Base-by-base conservation (phyloP, 768 basidiomycete species). In the Suillus subaureus region DNA sequence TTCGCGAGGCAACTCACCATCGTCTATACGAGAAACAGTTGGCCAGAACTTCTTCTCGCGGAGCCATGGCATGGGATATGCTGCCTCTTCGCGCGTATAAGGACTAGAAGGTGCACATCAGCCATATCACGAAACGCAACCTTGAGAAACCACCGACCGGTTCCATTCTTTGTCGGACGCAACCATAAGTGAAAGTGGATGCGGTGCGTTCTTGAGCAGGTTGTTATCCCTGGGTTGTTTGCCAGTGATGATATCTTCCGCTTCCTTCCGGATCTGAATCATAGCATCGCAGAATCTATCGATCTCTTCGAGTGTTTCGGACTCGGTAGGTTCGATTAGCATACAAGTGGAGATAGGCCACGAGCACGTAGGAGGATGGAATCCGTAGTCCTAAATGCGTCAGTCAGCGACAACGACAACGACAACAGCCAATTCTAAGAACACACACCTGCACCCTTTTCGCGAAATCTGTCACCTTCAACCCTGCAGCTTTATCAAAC, bases 231-330 rank as follows among this genome's bases (percentile, higher is more conserved):
- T 90, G 3, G 95, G 92, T 75, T 97, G 95, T 72, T 89, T 90
- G 57, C 97, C 97, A 21, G 84, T 79, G 52, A 92, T 85, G 71
- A 99, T 85, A 57, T 96, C 93, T 63, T 96, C 89, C 0, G 89
- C 96, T 77, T 99, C 97, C 71, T 87, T 81, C 60, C 96, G 92
- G 69, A 99, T 99, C 68, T 91, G 87, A 68, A 99, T 96, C 94
- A 99, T 97, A 26, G 97, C 97, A 70, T 99, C 94, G 78, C 97
- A 97, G 83, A 99, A 99, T 88, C 90, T 86, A 73, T 99, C 94
- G 61, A 99, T 86, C 76, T 98, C 97, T 67, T 96, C 92, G 35
- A 97, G 83, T 0, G 93, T 88, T 79, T 99, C 97, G 0, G 94
- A 96, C 77, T 99, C 97, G 2, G 97, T 99, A 7, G 97, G 97